Base-by-base conservation (phyloP, 768 basidiomycete species). In the Tricholoma terreum region DNA sequence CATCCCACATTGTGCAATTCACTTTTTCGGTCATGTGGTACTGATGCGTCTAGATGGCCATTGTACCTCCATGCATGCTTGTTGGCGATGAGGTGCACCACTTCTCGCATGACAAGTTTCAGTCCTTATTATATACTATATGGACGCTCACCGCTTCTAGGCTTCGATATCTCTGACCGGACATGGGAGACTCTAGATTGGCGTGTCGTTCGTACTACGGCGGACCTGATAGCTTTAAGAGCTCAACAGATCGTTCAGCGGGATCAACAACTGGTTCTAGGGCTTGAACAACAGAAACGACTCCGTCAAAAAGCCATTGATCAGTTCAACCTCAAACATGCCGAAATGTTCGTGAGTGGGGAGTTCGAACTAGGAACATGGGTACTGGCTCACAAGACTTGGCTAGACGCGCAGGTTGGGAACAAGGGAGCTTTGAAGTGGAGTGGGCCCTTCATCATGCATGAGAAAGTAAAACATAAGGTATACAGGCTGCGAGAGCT, bases 91-190 rank as follows among this genome's bases (percentile, higher is more conserved):
- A 61, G 69, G 0, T 60, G 63, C 31, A 72, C 68, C 0, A 60
- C 64, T 1, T 61, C 56, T 7, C 21, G 69, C 0, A 55, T 66
- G 14, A 75, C 75, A 0, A 71, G 73, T 0, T 71, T 61, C 52
- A 53, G 69, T 0, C 72, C 74, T 0, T 75, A 68, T 48, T 73
- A 63, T 36, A 54, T 75, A 10, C 40, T 69, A 1, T 70, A 75
- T 52, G 68, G 75, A 58, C 68, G 0, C 69, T 19, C 7, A 9
- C 40, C 40, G 5, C 10, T 42, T 6, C 19, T 42, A 21, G 40
- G 17, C 9, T 42, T 71, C 46, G 68, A 75, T 27, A 27, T 73
- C 0, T 14, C 59, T 0, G 69, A 77, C 33, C 55, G 55, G 0
- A 75, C 66, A 0, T 75, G 69, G 69, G 61, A 66, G 12, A 60